These are phyloP conservation scores for Cucumis hystrix DNA, from an alignment of 306 rosid species.

Conservation along the genomic window DNA sequence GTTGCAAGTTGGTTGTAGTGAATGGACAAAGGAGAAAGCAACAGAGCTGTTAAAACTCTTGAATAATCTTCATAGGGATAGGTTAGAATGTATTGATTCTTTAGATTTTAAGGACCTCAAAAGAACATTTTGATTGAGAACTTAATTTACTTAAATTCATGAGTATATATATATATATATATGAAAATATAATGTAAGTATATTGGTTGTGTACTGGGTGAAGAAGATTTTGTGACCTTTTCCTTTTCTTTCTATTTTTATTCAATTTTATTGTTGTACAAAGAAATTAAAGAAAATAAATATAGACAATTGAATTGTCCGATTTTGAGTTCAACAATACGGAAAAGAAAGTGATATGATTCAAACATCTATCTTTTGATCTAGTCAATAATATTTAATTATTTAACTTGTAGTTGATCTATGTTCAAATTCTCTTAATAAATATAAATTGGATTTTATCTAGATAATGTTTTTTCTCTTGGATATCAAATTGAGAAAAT, in stretches of 20 bases:
- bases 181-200: background rate
- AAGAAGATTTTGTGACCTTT: background rate
- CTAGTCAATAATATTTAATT: too few species aligned
- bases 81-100: conserved; percentile 32
- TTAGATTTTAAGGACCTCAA: conserved; percentile 36
- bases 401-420: too few species aligned
- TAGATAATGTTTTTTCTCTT: too few species aligned
- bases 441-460: too few species aligned
- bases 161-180: background rate
- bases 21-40: conserved; percentile 27
- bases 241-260: background rate
- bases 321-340: too few species aligned
- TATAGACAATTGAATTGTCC: too few species aligned
- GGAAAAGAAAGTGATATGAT: too few species aligned
- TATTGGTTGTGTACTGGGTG: background rate
- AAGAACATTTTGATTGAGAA: conserved; percentile 15
- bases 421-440: too few species aligned
- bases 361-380: too few species aligned
- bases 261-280: background rate
- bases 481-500: background rate
- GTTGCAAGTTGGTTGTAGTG: conserved; percentile 33
- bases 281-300: too few species aligned
- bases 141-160: background rate
- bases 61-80: conserved; percentile 23
- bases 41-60: conserved; percentile 23